phyloP scores from a whole-genome alignment of 106 monocot genomes.

The Iris macrosiphon region DNA sequence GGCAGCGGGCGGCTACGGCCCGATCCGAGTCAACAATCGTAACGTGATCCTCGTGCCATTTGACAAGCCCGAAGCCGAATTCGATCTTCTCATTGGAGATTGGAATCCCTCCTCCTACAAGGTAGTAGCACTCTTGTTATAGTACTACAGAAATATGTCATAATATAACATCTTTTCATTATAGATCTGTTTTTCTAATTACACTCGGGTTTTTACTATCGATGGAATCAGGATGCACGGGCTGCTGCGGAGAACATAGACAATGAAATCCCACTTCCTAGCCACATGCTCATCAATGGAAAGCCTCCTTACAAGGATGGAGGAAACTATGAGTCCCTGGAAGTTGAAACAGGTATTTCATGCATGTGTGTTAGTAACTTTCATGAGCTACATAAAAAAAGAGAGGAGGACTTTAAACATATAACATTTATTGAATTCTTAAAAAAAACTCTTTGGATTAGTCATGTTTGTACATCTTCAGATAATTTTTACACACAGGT shows the following conservation, averaged over 20 bases:
- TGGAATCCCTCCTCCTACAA: constrained; percentile 19
- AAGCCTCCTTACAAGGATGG: constrained; percentile 22
- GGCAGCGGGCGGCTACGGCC: constrained; percentile 23
- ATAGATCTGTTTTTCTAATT: neutral
- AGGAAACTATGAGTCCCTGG: constrained; percentile 14
- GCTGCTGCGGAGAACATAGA: neutral
- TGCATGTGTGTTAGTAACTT: neutral
- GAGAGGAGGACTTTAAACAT: neutral
- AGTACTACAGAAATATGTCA: neutral
- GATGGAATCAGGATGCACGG: neutral
- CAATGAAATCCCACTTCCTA: neutral
- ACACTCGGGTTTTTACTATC: neutral
- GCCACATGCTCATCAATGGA: constrained; percentile 38
- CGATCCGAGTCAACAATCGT: constrained; percentile 17
- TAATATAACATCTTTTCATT: neutral
- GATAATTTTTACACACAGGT: neutral
- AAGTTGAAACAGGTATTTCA: constrained; percentile 24
- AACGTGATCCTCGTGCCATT: constrained; percentile 20
- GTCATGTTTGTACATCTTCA: neutral
- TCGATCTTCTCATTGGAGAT: constrained; percentile 38
- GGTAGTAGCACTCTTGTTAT: neutral
- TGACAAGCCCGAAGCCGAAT: constrained; percentile 25
- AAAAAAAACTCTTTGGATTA: neutral
- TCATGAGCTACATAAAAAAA: neutral
- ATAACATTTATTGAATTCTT: neutral